Evolutionary conservation across 2,329 filamentous ascomycete species (phyloP).

Genomic region (Trichophyton equinum): DNA sequence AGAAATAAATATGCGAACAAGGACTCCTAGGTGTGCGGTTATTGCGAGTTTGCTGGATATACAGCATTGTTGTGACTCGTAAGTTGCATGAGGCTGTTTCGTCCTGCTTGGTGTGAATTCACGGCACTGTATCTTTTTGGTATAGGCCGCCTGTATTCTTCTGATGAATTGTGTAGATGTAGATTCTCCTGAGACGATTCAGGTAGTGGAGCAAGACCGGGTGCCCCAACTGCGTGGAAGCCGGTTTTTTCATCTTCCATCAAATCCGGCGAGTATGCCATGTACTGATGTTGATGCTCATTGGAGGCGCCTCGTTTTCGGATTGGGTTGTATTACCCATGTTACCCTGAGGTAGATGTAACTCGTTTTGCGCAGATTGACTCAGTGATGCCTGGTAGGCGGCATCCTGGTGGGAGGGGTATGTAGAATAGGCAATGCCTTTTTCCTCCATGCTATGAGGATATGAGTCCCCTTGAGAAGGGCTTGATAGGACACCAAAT

Average conservation of each 20-base stretch:
- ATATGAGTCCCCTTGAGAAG: background rate
- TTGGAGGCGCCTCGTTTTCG: no score
- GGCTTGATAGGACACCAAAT: background rate
- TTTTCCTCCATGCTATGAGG: background rate
- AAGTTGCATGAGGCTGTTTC: background rate
- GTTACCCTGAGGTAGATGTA: background rate
- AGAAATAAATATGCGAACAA: background rate
- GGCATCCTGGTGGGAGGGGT: conserved; percentile 1
- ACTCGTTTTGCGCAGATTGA: background rate
- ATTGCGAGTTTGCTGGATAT: background rate
- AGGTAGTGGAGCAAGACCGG: background rate
- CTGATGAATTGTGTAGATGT: background rate
- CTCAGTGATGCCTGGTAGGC: background rate
- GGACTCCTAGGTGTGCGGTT: background rate
- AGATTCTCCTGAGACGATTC: conserved; percentile 4
- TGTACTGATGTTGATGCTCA: background rate
- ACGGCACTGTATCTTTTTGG: background rate
- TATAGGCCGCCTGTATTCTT: background rate
- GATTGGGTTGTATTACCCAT: background rate
- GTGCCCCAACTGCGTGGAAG: background rate
- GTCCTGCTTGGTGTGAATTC: background rate
- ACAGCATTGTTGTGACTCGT: background rate
- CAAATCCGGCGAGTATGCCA: background rate
- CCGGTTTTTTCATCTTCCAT: background rate
- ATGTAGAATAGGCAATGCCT: background rate